A percentile compares a stretch with the other conserved stretches of the same genome.
Evolutionary conservation across 2,329 filamentous ascomycete genomes (phyloP).

Genomic region (Xylariomycetidae sp.): DNA sequence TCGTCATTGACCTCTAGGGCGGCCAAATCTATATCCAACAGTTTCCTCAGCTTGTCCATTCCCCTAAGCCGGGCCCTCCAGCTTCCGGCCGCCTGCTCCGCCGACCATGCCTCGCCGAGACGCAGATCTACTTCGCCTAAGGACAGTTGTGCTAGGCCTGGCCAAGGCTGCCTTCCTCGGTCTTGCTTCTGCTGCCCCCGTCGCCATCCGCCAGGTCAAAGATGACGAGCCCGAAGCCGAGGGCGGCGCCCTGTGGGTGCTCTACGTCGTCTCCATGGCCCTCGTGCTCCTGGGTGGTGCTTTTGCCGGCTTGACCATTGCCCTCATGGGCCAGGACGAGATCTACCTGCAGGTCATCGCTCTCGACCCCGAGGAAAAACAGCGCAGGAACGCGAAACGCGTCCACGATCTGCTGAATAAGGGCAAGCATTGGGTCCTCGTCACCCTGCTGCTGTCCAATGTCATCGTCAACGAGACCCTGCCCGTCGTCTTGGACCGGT

Average conservation of each 20-base stretch:
- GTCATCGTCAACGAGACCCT: conserved; percentile 97
- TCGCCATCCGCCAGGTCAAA: conserved; percentile 30
- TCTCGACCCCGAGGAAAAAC: conserved; percentile 74
- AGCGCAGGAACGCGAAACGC: conserved; percentile 76
- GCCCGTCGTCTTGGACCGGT: conserved; percentile 90
- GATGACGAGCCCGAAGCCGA: conserved; percentile 44
- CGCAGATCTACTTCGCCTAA: conserved; percentile 30
- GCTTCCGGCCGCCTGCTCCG: conserved; percentile 3
- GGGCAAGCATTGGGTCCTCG: conserved; percentile 97
- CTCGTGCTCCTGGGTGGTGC: conserved; percentile 85
- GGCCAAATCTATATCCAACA: too few species aligned
- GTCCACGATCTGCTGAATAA: conserved; percentile 75
- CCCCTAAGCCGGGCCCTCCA: too few species aligned
- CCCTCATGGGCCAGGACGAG: conserved; percentile 74
- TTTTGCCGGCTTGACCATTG: conserved; percentile 90
- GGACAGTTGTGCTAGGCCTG: conserved; percentile 44
- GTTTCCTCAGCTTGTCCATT: too few species aligned
- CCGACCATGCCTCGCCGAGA: conserved; percentile 18
- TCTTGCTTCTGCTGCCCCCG: conserved; percentile 40
- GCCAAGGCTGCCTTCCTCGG: conserved; percentile 33
- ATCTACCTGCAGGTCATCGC: conserved; percentile 95
- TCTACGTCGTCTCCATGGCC: conserved; percentile 69
- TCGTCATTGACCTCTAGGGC: too few species aligned
- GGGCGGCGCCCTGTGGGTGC: conserved; percentile 69
- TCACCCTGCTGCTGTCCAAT: conserved; percentile 88